Base-by-base conservation (phyloP, 1,284 basidiomycete species). In the Fereydounia khargensis region DNA sequence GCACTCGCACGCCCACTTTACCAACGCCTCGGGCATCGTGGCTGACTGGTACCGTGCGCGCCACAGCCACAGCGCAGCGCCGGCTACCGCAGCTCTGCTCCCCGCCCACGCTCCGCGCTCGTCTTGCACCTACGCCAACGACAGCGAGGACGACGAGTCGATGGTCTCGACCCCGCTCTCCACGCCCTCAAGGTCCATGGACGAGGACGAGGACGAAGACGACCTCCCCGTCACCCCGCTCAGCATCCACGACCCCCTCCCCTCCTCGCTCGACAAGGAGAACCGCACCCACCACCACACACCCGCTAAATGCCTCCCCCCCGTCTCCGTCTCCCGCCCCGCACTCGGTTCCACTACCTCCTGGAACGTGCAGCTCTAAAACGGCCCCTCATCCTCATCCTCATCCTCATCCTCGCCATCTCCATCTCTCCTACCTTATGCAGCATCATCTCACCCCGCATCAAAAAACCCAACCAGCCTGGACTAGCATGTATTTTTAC, bases 1-100 rank as follows among this genome's bases (percentile, higher is more conserved):
- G 81, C 98, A 98, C 80, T 89, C 91, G 10, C 91, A 89, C 68
- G 85, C 85, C 22, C 91, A 91, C 79, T 97, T 92, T 79, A 90
- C 88, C 39, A 89, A 90, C 77, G 90, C 91, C 0, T 92, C 95
- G 23, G 89, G 87, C 14, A 83, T 89, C 69, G 89, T 91, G 49
- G 85, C 91, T 47, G 89, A 96, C 73, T 92, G 86, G 79, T 99
- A 97, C 74, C 76, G 79, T n/a, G 54, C 46, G 2, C 46, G 48
- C 16, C 48, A 51, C 14, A 45, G 47, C 8, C 51, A 49, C 3
- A 47, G 45, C 42, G 51, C 39, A 31, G 35, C 51, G 24, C 33
- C 52, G 8, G 39, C 47, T 1, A 47, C 56, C 4, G 46, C 54
- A 14, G 48, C 54, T 14, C 33, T 66, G 34, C 47, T 64, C 6